Evolutionary conservation across 306 rosid species (phyloP), one percentile per base, ranked within the genome.

Genomic region (Notholithocarpus densiflorus): DNA sequence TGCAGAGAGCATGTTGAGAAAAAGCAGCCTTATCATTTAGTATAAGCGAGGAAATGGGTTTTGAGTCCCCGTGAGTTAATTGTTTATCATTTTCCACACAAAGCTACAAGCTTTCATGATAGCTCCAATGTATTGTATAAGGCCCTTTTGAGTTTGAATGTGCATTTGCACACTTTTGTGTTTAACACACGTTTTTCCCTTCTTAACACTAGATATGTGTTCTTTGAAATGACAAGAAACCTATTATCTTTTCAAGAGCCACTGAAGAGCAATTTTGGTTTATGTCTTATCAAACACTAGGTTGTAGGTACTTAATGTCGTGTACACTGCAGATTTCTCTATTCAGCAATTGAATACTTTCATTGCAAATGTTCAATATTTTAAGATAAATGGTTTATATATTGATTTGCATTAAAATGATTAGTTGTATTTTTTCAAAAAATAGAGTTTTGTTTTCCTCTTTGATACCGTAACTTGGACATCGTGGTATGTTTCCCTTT

Each of bases 401-500:
- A 32, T 68, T 68, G 45, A 68, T 32, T 9, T 37, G 15, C 72
- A 0, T 68, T 68, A 23, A 48, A 17, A 51, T 51, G 40, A 32
- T 71, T 14, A 18, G 37, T 34, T 59, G 73, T 73, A 13, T 68
- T 73, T 48, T 72, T 69, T 62, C 78, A 60, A 4, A 40, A 66
- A 9, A 32, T 19, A 73, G 57, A 37, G 60, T 75, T 71, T 17
- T 71, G 1, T 10, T 29, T 7, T 74, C 75, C 68, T 75, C 73
- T 55, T 21, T 26, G 6, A 34, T 72, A 21, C 65, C 29, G 66
- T 61, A 75, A 29, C 71, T 73, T 73, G 56, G 77, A 48, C 78
- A 40, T 52, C 62, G 79, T 70, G 56, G 71, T 55, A 32, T 87
- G 86, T 82, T 75, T 84, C 82, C 79, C 95, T 73, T 91, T 77